Evolutionary conservation across 1,139 yeast genomes (phyloP).

Genomic region (Saccharomyces pastorianus): DNA sequence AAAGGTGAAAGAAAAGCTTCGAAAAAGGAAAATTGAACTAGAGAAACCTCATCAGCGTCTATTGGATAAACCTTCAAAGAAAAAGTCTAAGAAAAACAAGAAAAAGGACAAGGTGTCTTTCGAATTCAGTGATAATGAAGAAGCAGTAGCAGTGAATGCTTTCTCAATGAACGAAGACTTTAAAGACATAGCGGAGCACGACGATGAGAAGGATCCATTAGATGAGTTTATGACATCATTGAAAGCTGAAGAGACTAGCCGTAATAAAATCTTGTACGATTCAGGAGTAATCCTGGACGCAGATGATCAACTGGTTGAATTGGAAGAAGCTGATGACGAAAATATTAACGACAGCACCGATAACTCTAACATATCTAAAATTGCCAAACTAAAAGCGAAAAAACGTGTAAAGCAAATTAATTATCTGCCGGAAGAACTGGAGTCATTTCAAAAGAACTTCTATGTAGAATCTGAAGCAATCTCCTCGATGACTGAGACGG

Average conservation of each 20-base stretch:
- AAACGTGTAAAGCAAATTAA: slow-evolving; percentile 40
- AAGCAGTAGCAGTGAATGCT: background rate
- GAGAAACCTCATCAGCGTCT: slow-evolving; percentile 2
- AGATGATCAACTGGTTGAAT: slow-evolving; percentile 10
- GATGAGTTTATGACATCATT: slow-evolving; percentile 28
- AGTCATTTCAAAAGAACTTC: slow-evolving; percentile 53
- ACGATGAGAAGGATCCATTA: slow-evolving; percentile 18
- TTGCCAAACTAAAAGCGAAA: slow-evolving; percentile 32
- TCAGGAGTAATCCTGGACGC: slow-evolving; percentile 9
- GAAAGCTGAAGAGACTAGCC: slow-evolving; percentile 2
- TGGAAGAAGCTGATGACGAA: slow-evolving; percentile 1
- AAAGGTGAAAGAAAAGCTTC: slow-evolving; percentile 38
- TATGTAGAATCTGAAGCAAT: slow-evolving; percentile 60
- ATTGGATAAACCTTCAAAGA: background rate
- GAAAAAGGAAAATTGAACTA: slow-evolving; percentile 31
- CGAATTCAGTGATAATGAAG: slow-evolving; percentile 30
- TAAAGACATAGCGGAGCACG: background rate
- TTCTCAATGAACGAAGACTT: background rate
- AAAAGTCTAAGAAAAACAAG: slow-evolving; percentile 6
- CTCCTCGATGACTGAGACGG: slow-evolving; percentile 39
- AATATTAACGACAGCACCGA: background rate
- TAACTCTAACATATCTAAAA: slow-evolving; percentile 1
- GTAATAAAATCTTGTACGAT: background rate
- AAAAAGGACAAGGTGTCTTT: slow-evolving; percentile 14
- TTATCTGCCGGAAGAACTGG: slow-evolving; percentile 42